Percentiles rank a stretch among this genome's conserved stretches.
Evolutionary conservation across 1,139 yeast genomes (phyloP).

Genomic region (Yamadazyma membranifaciens): DNA sequence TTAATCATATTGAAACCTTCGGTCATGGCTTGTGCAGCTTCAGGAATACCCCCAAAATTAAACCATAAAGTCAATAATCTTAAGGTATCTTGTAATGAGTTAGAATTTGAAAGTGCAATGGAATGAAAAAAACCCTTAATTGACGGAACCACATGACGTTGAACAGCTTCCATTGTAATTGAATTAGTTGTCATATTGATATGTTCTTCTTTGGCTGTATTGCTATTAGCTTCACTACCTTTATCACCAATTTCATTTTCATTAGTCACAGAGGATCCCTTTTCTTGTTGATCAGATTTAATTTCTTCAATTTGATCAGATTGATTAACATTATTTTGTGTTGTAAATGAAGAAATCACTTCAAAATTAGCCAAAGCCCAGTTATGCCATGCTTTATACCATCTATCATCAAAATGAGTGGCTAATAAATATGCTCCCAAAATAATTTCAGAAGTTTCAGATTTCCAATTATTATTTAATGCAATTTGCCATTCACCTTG

Average conservation of each 20-base stretch:
- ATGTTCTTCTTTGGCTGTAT: slow-evolving; percentile 2
- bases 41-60: slow-evolving; percentile 89
- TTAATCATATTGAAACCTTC: slow-evolving; percentile 90
- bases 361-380: slow-evolving; percentile 99
- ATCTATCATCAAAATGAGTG: slow-evolving; percentile 85
- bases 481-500: slow-evolving; percentile 99
- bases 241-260: neutral
- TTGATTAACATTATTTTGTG: slow-evolving; percentile 31
- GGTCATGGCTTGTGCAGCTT: slow-evolving; percentile 85
- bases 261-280: neutral
- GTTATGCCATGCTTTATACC: slow-evolving; percentile 99
- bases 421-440: slow-evolving; percentile 91
- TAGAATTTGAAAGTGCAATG: slow-evolving; percentile 80
- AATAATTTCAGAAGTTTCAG: slow-evolving; percentile 74
- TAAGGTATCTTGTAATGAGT: slow-evolving; percentile 88
- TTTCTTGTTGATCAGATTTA: slow-evolving; percentile 1
- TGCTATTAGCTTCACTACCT: neutral
- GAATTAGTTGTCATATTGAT: slow-evolving; percentile 3
- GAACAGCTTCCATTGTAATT: slow-evolving; percentile 60
- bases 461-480: slow-evolving; percentile 74
- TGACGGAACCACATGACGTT: slow-evolving; percentile 90
- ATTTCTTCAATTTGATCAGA: slow-evolving; percentile 25
- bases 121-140: slow-evolving; percentile 95
- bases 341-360: slow-evolving; percentile 70
- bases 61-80: slow-evolving; percentile 92